Conservation (phyloP, 805 yeast genomes). For the Nakazawaea pomicola region DNA sequence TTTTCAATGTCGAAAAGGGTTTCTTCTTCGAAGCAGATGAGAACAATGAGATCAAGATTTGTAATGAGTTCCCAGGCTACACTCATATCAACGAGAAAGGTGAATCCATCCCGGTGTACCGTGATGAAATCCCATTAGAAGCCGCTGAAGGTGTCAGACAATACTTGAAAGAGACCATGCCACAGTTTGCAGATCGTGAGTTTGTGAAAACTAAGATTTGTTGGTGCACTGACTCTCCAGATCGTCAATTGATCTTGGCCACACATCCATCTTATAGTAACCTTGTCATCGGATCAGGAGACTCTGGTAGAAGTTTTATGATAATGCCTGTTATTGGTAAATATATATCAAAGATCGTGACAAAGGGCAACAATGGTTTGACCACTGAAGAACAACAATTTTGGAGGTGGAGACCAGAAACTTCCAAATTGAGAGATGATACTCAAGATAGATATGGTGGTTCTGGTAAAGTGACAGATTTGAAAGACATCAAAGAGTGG, state of each 20-base stretch:
- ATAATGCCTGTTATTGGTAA: slow-evolving; percentile 22
- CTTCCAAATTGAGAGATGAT: slow-evolving; percentile 14
- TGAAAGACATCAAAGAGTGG: slow-evolving; percentile 23
- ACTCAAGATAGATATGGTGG: slow-evolving; percentile 27
- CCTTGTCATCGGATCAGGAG: slow-evolving; percentile 20
- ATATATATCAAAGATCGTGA: slow-evolving; percentile 17
- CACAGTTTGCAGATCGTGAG: slow-evolving; percentile 16
- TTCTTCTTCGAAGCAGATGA: slow-evolving; percentile 20
- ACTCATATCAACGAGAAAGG: slow-evolving; percentile 13
- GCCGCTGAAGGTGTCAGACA: slow-evolving; percentile 9
- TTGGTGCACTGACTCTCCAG: slow-evolving; percentile 25
- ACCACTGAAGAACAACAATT: slow-evolving; percentile 13
- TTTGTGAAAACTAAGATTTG: slow-evolving; percentile 20
- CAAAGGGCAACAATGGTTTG: slow-evolving; percentile 16
- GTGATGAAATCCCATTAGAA: slow-evolving; percentile 12
- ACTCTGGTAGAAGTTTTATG: slow-evolving; percentile 23
- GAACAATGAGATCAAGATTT: slow-evolving; percentile 18
- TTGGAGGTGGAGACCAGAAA: slow-evolving; percentile 18
- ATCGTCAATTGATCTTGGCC: slow-evolving; percentile 19
- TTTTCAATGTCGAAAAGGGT: slow-evolving; percentile 19
- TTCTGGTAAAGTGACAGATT: slow-evolving; percentile 22
- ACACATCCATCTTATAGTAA: slow-evolving; percentile 18
- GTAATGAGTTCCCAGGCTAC: slow-evolving; percentile 24
- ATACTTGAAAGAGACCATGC: slow-evolving; percentile 17
- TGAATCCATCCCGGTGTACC: slow-evolving; percentile 11